Percentiles rank a stretch among this genome's conserved stretches.
phyloP scores from a whole-genome alignment of 2,329 filamentous ascomycete genomes.

The Clarireedia monteithiana region DNA sequence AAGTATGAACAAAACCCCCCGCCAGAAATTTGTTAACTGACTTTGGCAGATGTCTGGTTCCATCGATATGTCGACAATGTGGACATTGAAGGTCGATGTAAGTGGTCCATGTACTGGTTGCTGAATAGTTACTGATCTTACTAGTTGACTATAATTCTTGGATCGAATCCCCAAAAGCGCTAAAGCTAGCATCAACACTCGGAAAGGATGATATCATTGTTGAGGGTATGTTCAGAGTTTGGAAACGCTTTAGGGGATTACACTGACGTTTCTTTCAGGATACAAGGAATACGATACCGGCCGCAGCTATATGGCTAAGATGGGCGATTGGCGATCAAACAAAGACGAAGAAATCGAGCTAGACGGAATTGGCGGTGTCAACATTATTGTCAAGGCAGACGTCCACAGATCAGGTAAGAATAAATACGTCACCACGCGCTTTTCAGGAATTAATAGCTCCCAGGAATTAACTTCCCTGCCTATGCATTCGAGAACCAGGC shows the following conservation, averaged over 20 bases:
- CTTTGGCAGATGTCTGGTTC: constrained; percentile 80
- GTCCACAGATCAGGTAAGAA: constrained; percentile 82
- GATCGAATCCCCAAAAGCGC: constrained; percentile 84
- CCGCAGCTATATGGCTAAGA: constrained; percentile 78
- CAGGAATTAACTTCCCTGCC: constrained; percentile 93
- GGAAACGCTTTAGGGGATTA: background rate
- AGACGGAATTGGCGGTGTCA: constrained; percentile 94
- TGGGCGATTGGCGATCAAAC: constrained; percentile 89
- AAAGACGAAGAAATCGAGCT: constrained; percentile 89
- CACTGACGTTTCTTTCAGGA: constrained; percentile 40
- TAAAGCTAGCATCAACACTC: constrained; percentile 64
- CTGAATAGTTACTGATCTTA: constrained; percentile 9
- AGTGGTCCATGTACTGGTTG: constrained; percentile 33
- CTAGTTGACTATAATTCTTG: constrained; percentile 98
- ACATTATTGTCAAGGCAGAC: constrained; percentile 95
- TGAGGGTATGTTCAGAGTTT: constrained; percentile 52
- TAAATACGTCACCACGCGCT: background rate
- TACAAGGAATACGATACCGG: constrained; percentile 93
- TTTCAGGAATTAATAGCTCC: constrained; percentile 21
- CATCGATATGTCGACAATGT: constrained; percentile 69
- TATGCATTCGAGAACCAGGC: constrained; percentile 99
- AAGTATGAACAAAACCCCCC: constrained; percentile 52
- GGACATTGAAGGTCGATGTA: constrained; percentile 94
- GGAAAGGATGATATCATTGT: constrained; percentile 78
- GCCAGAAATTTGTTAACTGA: constrained; percentile 20